phyloP scores from a whole-genome alignment of 2,329 filamentous ascomycete genomes.

The Aspergillus sergii region DNA sequence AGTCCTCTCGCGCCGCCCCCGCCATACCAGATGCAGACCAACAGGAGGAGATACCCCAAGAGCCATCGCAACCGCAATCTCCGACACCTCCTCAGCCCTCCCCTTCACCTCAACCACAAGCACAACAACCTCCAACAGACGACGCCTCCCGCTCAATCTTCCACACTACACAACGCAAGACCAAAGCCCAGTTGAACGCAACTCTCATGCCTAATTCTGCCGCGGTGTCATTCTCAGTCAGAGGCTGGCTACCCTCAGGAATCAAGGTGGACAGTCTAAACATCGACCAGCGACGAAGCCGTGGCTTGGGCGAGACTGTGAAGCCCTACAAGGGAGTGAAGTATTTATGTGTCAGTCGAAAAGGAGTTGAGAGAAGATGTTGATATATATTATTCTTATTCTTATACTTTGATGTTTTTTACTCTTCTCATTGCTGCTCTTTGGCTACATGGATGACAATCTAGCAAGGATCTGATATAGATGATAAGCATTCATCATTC shows the following conservation, averaged over 20 bases:
- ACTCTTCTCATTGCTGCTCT: neutral
- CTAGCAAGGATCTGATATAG: conserved; percentile 5
- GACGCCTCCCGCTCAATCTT: conserved; percentile 27
- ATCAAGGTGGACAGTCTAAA: conserved; percentile 64
- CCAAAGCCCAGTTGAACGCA: conserved; percentile 65
- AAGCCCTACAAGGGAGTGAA: conserved; percentile 99
- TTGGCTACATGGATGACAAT: conserved; percentile 7
- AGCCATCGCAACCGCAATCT: conserved; percentile 12
- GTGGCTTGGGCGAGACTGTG: conserved; percentile 81
- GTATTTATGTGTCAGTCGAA: conserved; percentile 75
- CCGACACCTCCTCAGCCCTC: conserved; percentile 14
- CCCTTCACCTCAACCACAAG: conserved; percentile 19
- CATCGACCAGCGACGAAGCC: conserved; percentile 75
- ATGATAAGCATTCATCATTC: conserved; percentile 9
- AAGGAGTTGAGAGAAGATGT: conserved; percentile 52
- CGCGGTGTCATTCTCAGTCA: conserved; percentile 65
- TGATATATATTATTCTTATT: conserved; percentile 3
- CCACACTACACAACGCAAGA: conserved; percentile 32
- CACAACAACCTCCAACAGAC: conserved; percentile 22
- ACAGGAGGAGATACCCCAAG: neutral
- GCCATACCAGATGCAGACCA: neutral
- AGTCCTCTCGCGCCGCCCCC: conserved; percentile 27
- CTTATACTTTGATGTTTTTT: neutral
- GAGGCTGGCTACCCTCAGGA: conserved; percentile 66
- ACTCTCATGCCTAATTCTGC: conserved; percentile 80